A percentile compares a stretch with the other conserved stretches of the same genome.
phyloP scores from a whole-genome alignment of 345 rosid genomes.

The Raphanus sativus region DNA sequence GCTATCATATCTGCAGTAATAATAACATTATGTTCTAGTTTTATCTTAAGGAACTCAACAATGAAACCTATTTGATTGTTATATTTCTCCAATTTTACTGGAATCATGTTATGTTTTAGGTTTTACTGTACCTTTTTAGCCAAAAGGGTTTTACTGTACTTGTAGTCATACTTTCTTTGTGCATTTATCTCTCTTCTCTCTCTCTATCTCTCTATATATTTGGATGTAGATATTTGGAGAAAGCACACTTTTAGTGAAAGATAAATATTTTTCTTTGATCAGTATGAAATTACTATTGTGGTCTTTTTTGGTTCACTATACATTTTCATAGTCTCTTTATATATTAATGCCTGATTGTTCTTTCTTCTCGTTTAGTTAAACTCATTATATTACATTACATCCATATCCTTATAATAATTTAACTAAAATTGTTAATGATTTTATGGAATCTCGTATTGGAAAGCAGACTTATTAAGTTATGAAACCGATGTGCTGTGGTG shows the following conservation, averaged over 20 bases:
- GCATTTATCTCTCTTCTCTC: neutral
- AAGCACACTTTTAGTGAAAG: conserved; percentile 5
- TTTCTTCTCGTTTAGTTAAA: neutral
- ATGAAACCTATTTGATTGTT: conserved; percentile 6
- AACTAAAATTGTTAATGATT: conserved; percentile 17
- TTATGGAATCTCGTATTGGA: conserved; percentile 30
- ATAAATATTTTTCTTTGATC: conserved; percentile 8
- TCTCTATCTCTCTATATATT: neutral
- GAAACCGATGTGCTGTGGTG: conserved; percentile 31
- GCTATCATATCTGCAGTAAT: neutral
- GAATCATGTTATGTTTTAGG: conserved; percentile 14
- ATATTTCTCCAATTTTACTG: neutral
- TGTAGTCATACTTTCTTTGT: neutral
- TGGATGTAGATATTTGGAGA: conserved; percentile 13
- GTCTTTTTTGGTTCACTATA: neutral
- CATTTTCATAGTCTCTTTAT: conserved; percentile 6
- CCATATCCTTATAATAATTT: conserved; percentile 20
- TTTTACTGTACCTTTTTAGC: neutral
- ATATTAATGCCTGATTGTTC: conserved; percentile 1
- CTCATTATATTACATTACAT: conserved; percentile 2
- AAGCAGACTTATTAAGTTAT: conserved; percentile 22
- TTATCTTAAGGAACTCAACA: conserved; percentile 10
- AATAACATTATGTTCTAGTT: conserved; percentile 6
- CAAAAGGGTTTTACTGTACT: conserved; percentile 1
- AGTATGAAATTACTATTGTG: conserved; percentile 1